Conservation (phyloP, 768 basidiomycete species). For the Neoboletus brunneissimus region DNA sequence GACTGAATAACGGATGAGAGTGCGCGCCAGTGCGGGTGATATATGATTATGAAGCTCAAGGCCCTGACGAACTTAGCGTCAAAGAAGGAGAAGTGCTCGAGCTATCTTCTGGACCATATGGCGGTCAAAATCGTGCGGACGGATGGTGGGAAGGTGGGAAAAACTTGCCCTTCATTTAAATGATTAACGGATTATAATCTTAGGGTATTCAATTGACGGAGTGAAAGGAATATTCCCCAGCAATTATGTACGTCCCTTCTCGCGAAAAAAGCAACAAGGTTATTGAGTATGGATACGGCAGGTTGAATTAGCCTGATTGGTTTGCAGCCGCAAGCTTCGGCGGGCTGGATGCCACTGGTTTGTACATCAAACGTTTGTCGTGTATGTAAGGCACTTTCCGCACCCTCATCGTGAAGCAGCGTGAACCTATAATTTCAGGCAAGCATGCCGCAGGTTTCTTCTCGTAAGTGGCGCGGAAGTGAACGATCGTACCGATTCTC, state of each 20-base stretch:
- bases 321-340: slow-evolving; percentile 2
- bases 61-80: slow-evolving; percentile 65
- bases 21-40: slow-evolving; percentile 64
- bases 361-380: slow-evolving; percentile 18
- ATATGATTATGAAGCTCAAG: slow-evolving; percentile 75
- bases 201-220: slow-evolving; percentile 60
- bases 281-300: slow-evolving; percentile 28
- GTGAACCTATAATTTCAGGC: slow-evolving; percentile 13
- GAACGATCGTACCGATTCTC: slow-evolving; percentile 18
- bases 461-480: slow-evolving; percentile 34
- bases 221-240: slow-evolving; percentile 82
- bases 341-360: slow-evolving; percentile 5
- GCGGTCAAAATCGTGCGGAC: slow-evolving; percentile 66
- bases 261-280: slow-evolving; percentile 15
- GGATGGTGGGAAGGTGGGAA: slow-evolving; percentile 85
- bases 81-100: slow-evolving; percentile 60
- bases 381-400: slow-evolving; percentile 26
- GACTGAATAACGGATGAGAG: slow-evolving; percentile 4
- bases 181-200: slow-evolving; percentile 26
- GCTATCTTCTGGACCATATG: slow-evolving; percentile 57
- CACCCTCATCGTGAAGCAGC: slow-evolving; percentile 15
- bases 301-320: slow-evolving; percentile 48
- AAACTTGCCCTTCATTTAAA: slow-evolving; percentile 17
- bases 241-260: slow-evolving; percentile 67
- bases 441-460: slow-evolving; percentile 22